Percentiles rank a stretch among this genome's conserved stretches.
These are phyloP conservation scores for Cytidiella melzeri DNA, from an alignment of 768 basidiomycete genomes.

Conservation along the genomic window DNA sequence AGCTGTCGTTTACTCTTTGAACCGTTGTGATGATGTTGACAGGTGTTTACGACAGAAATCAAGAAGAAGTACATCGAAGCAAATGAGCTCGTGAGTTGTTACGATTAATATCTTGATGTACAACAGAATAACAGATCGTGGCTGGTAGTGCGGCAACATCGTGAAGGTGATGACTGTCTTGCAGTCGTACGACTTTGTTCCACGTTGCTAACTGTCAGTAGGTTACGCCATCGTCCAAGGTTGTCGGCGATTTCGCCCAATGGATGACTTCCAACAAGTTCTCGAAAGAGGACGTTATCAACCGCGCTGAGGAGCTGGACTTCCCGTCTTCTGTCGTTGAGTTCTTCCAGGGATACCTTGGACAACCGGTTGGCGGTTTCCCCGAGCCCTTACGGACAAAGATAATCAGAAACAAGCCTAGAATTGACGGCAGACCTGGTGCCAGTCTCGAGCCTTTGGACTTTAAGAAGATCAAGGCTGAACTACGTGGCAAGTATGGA, in stretches of 20 bases:
- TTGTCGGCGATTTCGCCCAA: conserved; percentile 98
- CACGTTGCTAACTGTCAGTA: conserved; percentile 17
- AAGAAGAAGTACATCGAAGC: conserved; percentile 99
- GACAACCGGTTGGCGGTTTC: conserved; percentile 97
- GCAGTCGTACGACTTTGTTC: not conserved
- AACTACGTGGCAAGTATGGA: conserved; percentile 90
- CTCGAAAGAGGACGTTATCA: conserved; percentile 78
- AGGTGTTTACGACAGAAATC: conserved; percentile 77
- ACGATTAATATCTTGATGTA: not conserved
- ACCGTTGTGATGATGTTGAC: no score
- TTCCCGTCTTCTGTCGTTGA: conserved; percentile 97
- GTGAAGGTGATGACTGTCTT: conserved; percentile 57
- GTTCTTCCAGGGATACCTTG: conserved; percentile 99
- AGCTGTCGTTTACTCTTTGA: conserved; percentile 10
- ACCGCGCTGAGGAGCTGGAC: conserved; percentile 84
- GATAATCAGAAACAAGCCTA: conserved; percentile 89
- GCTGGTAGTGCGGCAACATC: conserved; percentile 82
- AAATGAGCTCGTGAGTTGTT: conserved; percentile 74
- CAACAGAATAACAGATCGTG: no score
- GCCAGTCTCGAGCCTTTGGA: conserved; percentile 81
- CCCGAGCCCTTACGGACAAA: conserved; percentile 91
- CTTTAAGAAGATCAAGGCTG: conserved; percentile 94
- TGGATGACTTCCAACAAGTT: conserved; percentile 97
- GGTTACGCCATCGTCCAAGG: conserved; percentile 98
- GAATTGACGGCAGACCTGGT: conserved; percentile 93